Evolutionary conservation across 805 yeast genomes (phyloP).

Genomic region (Lipomyces anomalus): DNA sequence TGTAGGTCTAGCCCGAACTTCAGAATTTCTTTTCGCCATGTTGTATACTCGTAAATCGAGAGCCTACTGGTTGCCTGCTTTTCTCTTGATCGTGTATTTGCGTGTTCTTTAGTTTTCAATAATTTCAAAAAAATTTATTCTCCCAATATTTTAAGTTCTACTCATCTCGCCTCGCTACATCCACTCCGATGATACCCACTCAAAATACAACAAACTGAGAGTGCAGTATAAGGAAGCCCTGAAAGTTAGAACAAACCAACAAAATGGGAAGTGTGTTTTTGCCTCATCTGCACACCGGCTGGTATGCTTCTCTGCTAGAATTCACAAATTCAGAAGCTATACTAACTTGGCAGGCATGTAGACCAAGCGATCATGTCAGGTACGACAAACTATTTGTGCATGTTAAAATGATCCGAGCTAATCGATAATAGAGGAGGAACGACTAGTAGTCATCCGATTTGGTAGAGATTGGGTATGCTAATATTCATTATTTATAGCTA

Average conservation of each 20-base stretch:
- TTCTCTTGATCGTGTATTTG: constrained; percentile 3
- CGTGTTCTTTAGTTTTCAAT: background rate
- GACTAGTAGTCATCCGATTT: constrained; percentile 81
- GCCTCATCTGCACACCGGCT: constrained; percentile 76
- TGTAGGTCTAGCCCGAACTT: constrained; percentile 2
- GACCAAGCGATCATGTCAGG: constrained; percentile 88
- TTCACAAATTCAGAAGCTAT: background rate
- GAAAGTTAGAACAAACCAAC: too few species aligned
- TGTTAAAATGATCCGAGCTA: background rate
- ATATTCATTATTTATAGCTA: background rate
- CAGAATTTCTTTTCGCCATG: constrained; percentile 5
- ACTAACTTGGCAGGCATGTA: constrained; percentile 55
- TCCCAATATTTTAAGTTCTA: constrained; percentile 2
- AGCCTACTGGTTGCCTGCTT: background rate
- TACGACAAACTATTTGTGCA: constrained; percentile 2
- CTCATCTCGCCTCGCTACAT: constrained; percentile 1
- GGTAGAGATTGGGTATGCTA: constrained; percentile 55
- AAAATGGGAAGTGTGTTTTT: constrained; percentile 74
- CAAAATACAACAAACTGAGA: too few species aligned
- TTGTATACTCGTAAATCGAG: background rate
- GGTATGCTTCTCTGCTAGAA: constrained; percentile 32
- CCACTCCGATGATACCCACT: too few species aligned
- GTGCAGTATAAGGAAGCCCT: too few species aligned
- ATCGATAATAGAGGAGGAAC: constrained; percentile 57
- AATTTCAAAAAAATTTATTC: too few species aligned